Evolutionary conservation across 176 grass and related monocot genomes (phyloP), one percentile per base, ranked within the genome.

Genomic region (Chrysopogon serrulatus): DNA sequence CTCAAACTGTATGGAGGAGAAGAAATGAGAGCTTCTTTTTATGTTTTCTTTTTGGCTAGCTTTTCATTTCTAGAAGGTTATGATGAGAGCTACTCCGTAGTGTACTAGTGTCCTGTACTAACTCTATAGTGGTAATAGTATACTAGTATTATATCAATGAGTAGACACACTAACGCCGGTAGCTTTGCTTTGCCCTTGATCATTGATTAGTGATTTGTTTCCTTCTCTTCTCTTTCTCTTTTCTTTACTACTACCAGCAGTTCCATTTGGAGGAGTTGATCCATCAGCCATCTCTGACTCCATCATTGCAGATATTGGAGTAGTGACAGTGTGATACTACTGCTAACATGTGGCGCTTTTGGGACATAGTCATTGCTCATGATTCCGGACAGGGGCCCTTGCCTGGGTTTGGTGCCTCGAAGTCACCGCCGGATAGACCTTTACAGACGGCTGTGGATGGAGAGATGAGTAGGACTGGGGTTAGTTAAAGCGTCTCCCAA

Each of bases 401-500:
- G 5, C 68, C 1, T 18, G 73, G 84, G 66, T 83, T 83, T 90
- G 88, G 84, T 70, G 85, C 89, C 89, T 84, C 60, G 10, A 72
- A 90, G 79, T 90, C 88, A 73, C 66, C 21, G 77, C 67, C 37
- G 64, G 49, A 69, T 76, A 85, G 81, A 76, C 77, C 59, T 23
- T 48, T 36, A 45, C 60, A 59, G 30, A 64, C 54, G 62, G 77
- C 63, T 31, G 64, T 49, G 61, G 82, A 78, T 62, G 77, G 83
- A 84, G 68, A 72, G 64, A 83, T 79, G 68, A 73, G 68, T 66
- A 47, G 74, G 80, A 86, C 65, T 5, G 24, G 66, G 59, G 74
- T 84, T 79, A 83, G 80, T 87, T 90, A 79, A 90, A 88, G 65
- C 53, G 73, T 78, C 63, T 70, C 64, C n/a, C n/a, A n/a, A n/a